phyloP scores from a whole-genome alignment of 352 stramenopile species.

The Pythium aphanidermatum region DNA sequence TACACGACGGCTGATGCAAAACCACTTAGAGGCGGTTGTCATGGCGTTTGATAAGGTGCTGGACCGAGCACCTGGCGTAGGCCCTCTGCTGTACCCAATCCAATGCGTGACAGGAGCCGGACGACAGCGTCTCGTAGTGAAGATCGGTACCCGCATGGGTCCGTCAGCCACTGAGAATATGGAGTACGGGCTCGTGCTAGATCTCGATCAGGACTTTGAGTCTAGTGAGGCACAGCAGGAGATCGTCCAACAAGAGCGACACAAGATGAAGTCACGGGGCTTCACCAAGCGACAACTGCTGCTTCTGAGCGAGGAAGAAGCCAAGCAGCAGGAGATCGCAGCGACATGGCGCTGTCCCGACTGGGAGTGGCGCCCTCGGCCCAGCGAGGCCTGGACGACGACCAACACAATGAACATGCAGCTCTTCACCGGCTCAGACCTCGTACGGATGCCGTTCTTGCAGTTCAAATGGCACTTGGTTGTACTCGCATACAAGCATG shows the following conservation, averaged over 20 bases:
- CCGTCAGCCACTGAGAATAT: constrained; percentile 36
- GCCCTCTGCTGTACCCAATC: constrained; percentile 48
- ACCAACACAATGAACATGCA: constrained; percentile 4
- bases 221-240: constrained; percentile 1
- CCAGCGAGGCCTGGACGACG: neutral
- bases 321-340: constrained; percentile 1
- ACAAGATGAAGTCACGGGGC: constrained; percentile 24
- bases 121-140: constrained; percentile 35
- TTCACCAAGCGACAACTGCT: constrained; percentile 34
- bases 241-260: neutral
- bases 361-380: constrained; percentile 34
- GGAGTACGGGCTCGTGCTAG: constrained; percentile 59
- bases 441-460: constrained; percentile 48
- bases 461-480: constrained; percentile 42
- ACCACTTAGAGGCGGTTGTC: constrained; percentile 41
- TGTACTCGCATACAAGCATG: constrained; percentile 42
- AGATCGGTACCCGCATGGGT: constrained; percentile 41
- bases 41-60: constrained; percentile 49
- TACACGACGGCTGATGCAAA: constrained; percentile 43
- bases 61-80: constrained; percentile 15
- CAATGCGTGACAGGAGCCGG: constrained; percentile 29
- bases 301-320: constrained; percentile 20
- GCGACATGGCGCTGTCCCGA: constrained; percentile 26
- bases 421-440: constrained; percentile 39
- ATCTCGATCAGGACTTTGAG: constrained; percentile 48